These are phyloP conservation scores for Macrolepiota dolichaula DNA, from an alignment of 768 basidiomycete species.

Conservation along the genomic window DNA sequence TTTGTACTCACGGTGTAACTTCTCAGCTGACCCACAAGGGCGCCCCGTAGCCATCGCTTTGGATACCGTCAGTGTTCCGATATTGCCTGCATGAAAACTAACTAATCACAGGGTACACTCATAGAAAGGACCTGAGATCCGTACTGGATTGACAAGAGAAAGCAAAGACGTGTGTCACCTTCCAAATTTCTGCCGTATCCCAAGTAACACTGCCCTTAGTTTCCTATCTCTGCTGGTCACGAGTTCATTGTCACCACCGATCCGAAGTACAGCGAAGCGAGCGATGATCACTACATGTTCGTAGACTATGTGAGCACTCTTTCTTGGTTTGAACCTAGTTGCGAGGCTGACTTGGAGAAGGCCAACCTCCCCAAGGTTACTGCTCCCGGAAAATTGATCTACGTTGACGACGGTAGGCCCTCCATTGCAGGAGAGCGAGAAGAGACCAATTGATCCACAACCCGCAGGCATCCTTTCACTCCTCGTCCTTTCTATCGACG, in stretches of 20 bases:
- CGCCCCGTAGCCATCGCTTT: constrained; percentile 97
- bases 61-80: constrained; percentile 71
- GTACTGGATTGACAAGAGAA: constrained; percentile 90
- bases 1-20: constrained; percentile 8
- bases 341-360: constrained; percentile 34
- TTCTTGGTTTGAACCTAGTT: background rate
- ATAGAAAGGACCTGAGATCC: constrained; percentile 99
- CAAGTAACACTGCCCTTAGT: constrained; percentile 35
- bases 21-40: constrained; percentile 62
- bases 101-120: constrained; percentile 2
- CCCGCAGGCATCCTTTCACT: constrained; percentile 68
- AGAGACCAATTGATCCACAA: background rate
- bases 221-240: constrained; percentile 85
- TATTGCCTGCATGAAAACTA: background rate
- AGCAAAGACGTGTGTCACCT: constrained; percentile 70
- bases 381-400: constrained; percentile 94
- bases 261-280: constrained; percentile 68
- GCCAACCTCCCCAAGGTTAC: constrained; percentile 93
- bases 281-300: constrained; percentile 84
- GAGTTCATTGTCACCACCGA: constrained; percentile 92
- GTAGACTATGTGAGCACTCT: constrained; percentile 81
- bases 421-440: too few relatives aligned
- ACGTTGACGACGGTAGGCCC: constrained; percentile 87
- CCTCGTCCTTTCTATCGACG: constrained; percentile 87
- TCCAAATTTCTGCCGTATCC: background rate